Conservation (phyloP, 148 eudicot species). For the Drosera capensis region DNA sequence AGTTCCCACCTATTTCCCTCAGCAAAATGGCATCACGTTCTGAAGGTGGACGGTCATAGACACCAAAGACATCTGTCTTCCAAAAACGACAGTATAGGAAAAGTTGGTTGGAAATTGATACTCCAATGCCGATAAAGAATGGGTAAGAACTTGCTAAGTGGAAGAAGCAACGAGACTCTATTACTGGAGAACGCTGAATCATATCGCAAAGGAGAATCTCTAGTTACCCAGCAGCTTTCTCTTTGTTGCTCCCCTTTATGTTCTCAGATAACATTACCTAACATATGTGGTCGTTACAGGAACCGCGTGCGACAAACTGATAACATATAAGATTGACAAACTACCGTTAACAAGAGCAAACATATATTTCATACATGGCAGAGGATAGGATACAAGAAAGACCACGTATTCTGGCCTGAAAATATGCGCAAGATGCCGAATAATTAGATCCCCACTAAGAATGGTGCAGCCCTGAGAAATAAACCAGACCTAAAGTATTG, state of each 20-base stretch:
- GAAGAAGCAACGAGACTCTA: too few species aligned
- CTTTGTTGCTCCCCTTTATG: too few species aligned
- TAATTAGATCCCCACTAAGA: constrained; percentile 92
- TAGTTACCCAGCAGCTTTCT: too few species aligned
- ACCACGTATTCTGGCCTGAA: constrained; percentile 76
- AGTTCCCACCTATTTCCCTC: constrained; percentile 64
- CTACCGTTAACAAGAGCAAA: not conserved
- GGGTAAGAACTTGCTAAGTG: too few species aligned
- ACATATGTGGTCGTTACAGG: too few species aligned
- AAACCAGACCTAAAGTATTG: constrained; percentile 2
- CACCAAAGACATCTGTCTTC: constrained; percentile 96
- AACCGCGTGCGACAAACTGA: too few species aligned
- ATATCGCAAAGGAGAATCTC: too few species aligned
- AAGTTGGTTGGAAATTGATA: too few species aligned
- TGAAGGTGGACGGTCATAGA: constrained; percentile 88
- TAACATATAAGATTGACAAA: too few species aligned
- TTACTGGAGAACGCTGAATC: too few species aligned
- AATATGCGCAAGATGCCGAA: constrained; percentile 66
- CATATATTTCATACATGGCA: not conserved
- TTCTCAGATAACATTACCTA: too few species aligned
- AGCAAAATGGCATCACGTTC: constrained; percentile 68
- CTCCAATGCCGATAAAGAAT: too few species aligned
- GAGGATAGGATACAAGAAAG: constrained; percentile 88
- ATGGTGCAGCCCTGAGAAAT: constrained; percentile 75
- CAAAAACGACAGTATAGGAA: constrained; percentile 24